A percentile compares a stretch with the other conserved stretches of the same genome.
Evolutionary conservation across 1,139 yeast genomes (phyloP).

Genomic region (Geotrichum reessii): DNA sequence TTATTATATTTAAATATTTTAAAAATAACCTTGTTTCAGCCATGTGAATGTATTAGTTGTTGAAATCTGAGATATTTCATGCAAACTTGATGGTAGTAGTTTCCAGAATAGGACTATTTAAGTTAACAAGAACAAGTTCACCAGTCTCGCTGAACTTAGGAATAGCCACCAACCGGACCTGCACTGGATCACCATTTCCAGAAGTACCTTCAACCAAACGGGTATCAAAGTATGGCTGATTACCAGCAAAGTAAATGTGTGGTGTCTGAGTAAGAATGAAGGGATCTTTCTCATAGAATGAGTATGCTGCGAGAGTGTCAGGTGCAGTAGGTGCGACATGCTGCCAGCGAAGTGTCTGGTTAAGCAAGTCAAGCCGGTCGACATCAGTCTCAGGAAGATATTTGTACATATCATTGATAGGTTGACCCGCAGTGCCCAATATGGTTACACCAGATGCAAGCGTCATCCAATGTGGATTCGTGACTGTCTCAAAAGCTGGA

Average conservation of each 20-base stretch:
- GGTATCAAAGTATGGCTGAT: constrained; percentile 58
- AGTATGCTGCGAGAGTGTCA: constrained; percentile 84
- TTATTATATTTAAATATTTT: no score
- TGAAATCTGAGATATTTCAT: background rate
- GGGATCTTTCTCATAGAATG: constrained; percentile 76
- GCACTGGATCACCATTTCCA: constrained; percentile 30
- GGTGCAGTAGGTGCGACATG: constrained; percentile 93
- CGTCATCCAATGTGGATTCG: constrained; percentile 75
- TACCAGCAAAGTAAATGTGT: constrained; percentile 80
- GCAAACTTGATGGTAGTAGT: constrained; percentile 10
- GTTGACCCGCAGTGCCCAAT: constrained; percentile 80
- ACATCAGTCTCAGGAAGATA: constrained; percentile 40
- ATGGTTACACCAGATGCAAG: constrained; percentile 47
- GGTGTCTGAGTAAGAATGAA: constrained; percentile 74
- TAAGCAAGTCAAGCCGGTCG: constrained; percentile 51
- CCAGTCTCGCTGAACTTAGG: constrained; percentile 69
- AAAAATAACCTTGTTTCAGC: background rate
- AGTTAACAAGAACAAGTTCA: constrained; percentile 60
- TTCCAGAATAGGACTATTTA: constrained; percentile 32
- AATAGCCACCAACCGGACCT: constrained; percentile 54
- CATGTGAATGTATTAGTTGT: background rate
- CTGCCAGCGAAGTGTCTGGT: constrained; percentile 73
- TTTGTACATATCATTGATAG: constrained; percentile 66
- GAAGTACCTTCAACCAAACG: constrained; percentile 36
- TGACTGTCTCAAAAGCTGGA: constrained; percentile 43